Conservation (phyloP, 2,329 filamentous ascomycete genomes). For the Pleurostoma richardsiae region DNA sequence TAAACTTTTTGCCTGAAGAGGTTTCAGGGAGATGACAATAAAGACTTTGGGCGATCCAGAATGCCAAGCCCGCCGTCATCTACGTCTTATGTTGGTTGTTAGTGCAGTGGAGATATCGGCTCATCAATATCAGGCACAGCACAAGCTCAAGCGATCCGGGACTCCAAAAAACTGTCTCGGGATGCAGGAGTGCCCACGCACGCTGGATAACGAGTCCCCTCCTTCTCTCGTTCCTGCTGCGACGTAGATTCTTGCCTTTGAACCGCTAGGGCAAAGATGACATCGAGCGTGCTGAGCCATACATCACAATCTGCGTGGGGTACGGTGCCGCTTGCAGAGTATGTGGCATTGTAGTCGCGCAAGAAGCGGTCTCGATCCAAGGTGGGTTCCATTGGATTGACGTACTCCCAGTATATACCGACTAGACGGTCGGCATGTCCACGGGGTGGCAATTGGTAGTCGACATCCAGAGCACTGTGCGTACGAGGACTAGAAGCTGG, state of each 20-base stretch:
- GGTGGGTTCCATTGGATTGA: conserved; percentile 40
- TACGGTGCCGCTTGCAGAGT: conserved; percentile 23
- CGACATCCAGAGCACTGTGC: conserved; percentile 14
- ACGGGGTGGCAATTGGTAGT: conserved; percentile 37
- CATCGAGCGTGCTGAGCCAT: conserved; percentile 38
- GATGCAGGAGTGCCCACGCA: conserved; percentile 30
- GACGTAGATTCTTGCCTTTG: conserved; percentile 35
- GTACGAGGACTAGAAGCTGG: no score
- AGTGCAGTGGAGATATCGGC: conserved; percentile 43
- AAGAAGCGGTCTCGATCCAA: conserved; percentile 30
- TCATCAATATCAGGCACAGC: conserved; percentile 40
- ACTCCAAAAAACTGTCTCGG: conserved; percentile 28
- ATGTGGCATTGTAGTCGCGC: conserved; percentile 32
- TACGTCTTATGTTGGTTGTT: conserved; percentile 41
- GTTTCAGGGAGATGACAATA: conserved; percentile 38
- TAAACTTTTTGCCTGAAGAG: conserved; percentile 6
- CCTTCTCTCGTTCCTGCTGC: conserved; percentile 29
- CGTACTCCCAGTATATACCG: conserved; percentile 39
- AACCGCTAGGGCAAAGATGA: conserved; percentile 39
- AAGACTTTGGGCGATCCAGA: conserved; percentile 40
- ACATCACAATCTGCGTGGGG: conserved; percentile 32
- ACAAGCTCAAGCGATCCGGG: conserved; percentile 35
- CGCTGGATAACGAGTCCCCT: conserved; percentile 31
- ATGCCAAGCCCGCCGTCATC: conserved; percentile 40
- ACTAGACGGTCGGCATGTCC: conserved; percentile 38